These are phyloP conservation scores for Mycena galericulata DNA, from an alignment of 768 basidiomycete genomes.

Conservation along the genomic window DNA sequence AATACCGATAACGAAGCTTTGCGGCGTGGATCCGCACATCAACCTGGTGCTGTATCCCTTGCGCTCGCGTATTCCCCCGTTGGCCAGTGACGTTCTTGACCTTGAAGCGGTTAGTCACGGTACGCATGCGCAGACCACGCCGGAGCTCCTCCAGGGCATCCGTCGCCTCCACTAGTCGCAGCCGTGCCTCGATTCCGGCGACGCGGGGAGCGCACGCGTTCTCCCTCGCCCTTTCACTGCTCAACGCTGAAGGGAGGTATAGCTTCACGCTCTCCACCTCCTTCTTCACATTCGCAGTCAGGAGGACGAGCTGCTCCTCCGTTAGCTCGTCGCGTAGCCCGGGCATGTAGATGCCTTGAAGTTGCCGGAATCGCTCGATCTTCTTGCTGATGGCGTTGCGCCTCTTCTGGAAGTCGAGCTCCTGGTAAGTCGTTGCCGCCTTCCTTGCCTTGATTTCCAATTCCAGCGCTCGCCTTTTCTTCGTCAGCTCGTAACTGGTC, in stretches of 20 bases:
- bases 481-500: background rate
- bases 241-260: conserved; percentile 40
- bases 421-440: conserved; percentile 34
- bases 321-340: background rate
- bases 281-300: background rate
- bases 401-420: conserved; percentile 14
- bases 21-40: conserved; percentile 32
- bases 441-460: background rate
- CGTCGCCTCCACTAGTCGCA: conserved; percentile 37
- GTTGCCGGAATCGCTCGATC: conserved; percentile 1
- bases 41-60: conserved; percentile 28
- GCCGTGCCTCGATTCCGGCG: too few relatives aligned
- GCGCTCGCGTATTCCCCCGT: conserved; percentile 39
- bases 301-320: background rate
- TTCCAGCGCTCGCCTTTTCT: conserved; percentile 2
- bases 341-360: too few relatives aligned
- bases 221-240: conserved; percentile 28
- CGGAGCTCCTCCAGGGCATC: conserved; percentile 40
- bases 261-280: conserved; percentile 13
- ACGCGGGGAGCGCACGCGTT: conserved; percentile 30
- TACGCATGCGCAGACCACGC: conserved; percentile 35
- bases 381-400: background rate
- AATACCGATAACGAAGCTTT: conserved; percentile 33
- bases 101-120: conserved; percentile 38
- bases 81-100: conserved; percentile 38